Evolutionary conservation across 129 eudicot species (phyloP).

Genomic region (Centella asiatica): DNA sequence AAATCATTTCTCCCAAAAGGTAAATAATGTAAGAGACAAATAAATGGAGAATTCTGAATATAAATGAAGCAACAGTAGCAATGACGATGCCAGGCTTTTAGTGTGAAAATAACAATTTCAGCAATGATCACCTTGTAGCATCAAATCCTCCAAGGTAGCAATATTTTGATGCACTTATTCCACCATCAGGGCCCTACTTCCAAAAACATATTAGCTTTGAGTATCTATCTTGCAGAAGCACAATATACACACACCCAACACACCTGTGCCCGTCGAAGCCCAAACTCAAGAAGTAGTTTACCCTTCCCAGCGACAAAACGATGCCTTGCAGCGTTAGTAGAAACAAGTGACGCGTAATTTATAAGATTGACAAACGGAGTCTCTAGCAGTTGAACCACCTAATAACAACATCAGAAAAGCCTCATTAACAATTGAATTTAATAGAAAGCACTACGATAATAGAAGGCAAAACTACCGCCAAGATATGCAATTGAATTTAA

Average conservation of each 20-base stretch:
- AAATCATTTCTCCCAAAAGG: neutral
- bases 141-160: constrained; percentile 99
- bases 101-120: neutral
- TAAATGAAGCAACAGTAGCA: neutral
- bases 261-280: constrained; percentile 97
- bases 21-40: neutral
- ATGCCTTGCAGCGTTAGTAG: constrained; percentile 97
- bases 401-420: constrained; percentile 13
- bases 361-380: constrained; percentile 89
- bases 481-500: neutral
- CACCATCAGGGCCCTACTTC: constrained; percentile 92
- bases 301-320: constrained; percentile 94
- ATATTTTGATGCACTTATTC: constrained; percentile 88
- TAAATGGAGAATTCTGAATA: neutral
- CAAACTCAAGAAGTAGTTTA: constrained; percentile 89
- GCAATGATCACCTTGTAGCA: constrained; percentile 76
- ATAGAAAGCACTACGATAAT: no score
- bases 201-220: constrained; percentile 2
- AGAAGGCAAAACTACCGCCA: no score
- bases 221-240: neutral
- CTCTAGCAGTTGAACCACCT: constrained; percentile 95
- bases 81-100: neutral
- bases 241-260: neutral
- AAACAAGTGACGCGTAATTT: constrained; percentile 83
- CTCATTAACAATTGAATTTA: neutral